Evolutionary conservation across 148 eudicot genomes (phyloP), one percentile per base, ranked within the genome.

Genomic region (Silene uniflora): DNA sequence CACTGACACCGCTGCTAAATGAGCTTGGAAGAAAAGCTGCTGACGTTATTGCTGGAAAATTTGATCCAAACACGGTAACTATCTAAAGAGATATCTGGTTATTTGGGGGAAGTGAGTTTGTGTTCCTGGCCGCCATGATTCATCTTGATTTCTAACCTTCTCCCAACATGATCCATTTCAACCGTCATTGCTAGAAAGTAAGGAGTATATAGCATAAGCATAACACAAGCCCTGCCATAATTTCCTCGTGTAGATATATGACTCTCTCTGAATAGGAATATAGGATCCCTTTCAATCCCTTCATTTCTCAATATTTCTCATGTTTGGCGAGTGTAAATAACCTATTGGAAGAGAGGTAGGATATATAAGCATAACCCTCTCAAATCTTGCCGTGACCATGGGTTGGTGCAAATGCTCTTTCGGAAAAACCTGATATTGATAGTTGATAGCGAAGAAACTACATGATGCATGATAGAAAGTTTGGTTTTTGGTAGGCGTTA

Each of bases 11-110:
- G 35, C 61, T 88, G 44, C 92, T 95, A 61, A 92, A 95, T 80
- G 98, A 95, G n/a, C 69, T 95, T 72, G 98, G 98, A 65, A 84
- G 90, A 78, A 86, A 85, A 81, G 93, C 93, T 76, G 90, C 91
- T 80, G 98, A 89, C 67, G 87, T 81, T 85, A 80, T 95, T 82
- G 91, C 89, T 79, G 86, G 80, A 75, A 89, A 76, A 47, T 73
- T 89, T 82, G 98, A 88, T 42, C 78, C 82, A 46, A 88, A 84
- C 39, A 64, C 73, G 66, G 98, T 95, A 86, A 80, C 93, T 81
- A 22, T 62, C 60, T 79, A 11, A 64, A 13, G 21, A 55, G 19
- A 67, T 62, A 17, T 60, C 52, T 29, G 21, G n/a, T 22, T 67
- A 17, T 9, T 25, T 2, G 12, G 16, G 17, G 5, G 17, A 39